Evolutionary conservation across 2,329 filamentous ascomycete species (phyloP).

Genomic region (Stagonosporopsis cucurbitacearum): DNA sequence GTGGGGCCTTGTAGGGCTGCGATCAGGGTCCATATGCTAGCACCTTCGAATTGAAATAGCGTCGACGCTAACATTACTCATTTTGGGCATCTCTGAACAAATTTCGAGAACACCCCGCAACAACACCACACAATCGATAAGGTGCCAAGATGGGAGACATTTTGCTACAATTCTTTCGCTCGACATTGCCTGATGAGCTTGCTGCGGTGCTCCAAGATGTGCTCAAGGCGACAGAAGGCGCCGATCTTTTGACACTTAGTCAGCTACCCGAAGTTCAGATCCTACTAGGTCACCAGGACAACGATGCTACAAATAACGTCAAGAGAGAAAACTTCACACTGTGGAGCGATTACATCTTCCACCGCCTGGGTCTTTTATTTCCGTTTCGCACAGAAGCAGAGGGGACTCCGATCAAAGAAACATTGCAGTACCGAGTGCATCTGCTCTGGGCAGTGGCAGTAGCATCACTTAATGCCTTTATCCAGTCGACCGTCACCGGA

Average conservation of each 20-base stretch:
- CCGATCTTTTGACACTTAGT: slow-evolving; percentile 52
- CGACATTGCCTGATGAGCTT: slow-evolving; percentile 52
- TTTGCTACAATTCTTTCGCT: slow-evolving; percentile 51
- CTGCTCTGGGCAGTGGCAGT: slow-evolving; percentile 65
- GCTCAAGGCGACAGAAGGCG: slow-evolving; percentile 50
- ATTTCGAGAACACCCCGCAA: slow-evolving; percentile 30
- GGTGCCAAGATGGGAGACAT: slow-evolving; percentile 51
- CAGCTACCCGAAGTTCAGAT: slow-evolving; percentile 48
- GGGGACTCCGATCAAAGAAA: slow-evolving; percentile 35
- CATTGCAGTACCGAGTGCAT: slow-evolving; percentile 49
- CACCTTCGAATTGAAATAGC: slow-evolving; percentile 30
- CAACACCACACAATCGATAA: slow-evolving; percentile 20
- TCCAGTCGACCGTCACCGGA: slow-evolving; percentile 88
- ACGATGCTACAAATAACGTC: slow-evolving; percentile 40
- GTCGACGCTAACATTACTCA: slow-evolving; percentile 30
- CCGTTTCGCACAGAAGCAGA: slow-evolving; percentile 38
- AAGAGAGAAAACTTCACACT: slow-evolving; percentile 42
- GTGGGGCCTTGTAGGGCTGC: slow-evolving; percentile 7
- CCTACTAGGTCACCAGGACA: slow-evolving; percentile 50
- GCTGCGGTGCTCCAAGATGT: slow-evolving; percentile 46
- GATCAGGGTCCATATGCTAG: slow-evolving; percentile 5
- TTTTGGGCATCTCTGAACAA: slow-evolving; percentile 34
- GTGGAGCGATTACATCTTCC: slow-evolving; percentile 57
- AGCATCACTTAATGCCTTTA: slow-evolving; percentile 76
- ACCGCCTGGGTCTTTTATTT: slow-evolving; percentile 50